phyloP scores from a whole-genome alignment of 441 rosid species.

The Raphanus hybrid region DNA sequence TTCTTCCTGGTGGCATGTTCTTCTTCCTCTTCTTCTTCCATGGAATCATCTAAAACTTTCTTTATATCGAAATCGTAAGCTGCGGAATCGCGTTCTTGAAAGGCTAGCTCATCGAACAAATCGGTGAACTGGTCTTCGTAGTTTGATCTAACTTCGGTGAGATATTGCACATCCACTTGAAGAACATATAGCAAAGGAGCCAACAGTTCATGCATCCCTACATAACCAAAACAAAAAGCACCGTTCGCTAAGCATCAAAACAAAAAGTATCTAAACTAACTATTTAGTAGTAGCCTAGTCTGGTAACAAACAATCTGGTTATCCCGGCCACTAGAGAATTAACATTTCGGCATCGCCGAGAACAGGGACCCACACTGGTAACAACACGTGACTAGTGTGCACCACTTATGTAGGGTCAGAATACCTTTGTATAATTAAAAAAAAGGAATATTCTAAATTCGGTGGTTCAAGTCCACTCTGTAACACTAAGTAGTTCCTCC shows the following conservation, averaged over 20 bases:
- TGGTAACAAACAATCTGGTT: no score
- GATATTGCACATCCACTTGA: slow-evolving; percentile 80
- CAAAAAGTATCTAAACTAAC: no score
- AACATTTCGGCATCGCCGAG: no score
- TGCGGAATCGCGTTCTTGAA: slow-evolving; percentile 69
- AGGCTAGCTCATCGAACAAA: slow-evolving; percentile 75
- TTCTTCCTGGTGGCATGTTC: slow-evolving; percentile 40
- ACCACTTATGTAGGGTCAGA: no score
- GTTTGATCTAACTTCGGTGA: slow-evolving; percentile 77
- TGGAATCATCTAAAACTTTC: slow-evolving; percentile 68
- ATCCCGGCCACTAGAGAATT: no score
- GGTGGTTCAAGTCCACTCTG: no score
- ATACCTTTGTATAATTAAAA: no score
- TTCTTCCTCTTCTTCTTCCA: slow-evolving; percentile 54
- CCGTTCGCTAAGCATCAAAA: not conserved
- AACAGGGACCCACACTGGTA: no score
- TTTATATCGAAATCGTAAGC: slow-evolving; percentile 73
- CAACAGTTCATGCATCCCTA: slow-evolving; percentile 98
- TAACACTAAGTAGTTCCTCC: no score
- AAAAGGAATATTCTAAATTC: no score
- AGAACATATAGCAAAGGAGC: slow-evolving; percentile 94
- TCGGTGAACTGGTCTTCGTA: slow-evolving; percentile 89
- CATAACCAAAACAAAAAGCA: slow-evolving; percentile 18
- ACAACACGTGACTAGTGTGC: no score
- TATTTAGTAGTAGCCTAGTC: no score